Conservation (phyloP, 176 grass and related monocot species). For the Rhipidocladum racemiflorum region DNA sequence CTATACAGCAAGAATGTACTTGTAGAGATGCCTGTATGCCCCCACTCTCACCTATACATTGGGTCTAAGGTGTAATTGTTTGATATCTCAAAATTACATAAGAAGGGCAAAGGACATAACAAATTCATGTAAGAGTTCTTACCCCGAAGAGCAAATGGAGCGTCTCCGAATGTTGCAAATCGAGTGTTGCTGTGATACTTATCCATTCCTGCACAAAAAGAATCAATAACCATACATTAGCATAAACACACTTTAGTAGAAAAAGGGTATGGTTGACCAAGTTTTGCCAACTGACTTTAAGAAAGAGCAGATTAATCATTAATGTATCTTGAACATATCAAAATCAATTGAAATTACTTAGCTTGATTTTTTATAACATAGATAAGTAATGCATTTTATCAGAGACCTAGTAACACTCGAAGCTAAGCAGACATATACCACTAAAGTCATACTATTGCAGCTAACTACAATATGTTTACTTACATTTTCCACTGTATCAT, state of each 20-base stretch:
- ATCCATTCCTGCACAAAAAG: slow-evolving; percentile 38
- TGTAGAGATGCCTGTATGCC: not conserved
- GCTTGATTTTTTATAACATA: not conserved
- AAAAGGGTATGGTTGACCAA: not conserved
- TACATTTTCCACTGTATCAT: not conserved
- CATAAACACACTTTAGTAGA: not conserved
- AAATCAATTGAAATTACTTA: not conserved
- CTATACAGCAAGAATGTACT: not conserved
- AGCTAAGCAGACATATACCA: not conserved
- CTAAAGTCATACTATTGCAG: not conserved
- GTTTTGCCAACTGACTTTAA: not conserved
- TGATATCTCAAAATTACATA: not conserved
- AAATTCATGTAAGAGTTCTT: not conserved
- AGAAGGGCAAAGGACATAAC: not conserved
- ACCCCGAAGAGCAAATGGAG: slow-evolving; percentile 44
- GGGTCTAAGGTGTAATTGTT: not conserved
- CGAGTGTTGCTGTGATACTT: slow-evolving; percentile 18
- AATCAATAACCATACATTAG: not conserved
- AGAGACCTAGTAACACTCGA: not conserved
- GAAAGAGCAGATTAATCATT: too few species aligned
- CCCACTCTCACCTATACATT: not conserved
- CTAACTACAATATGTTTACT: not conserved
- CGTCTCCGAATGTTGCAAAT: not conserved
- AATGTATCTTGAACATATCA: not conserved
- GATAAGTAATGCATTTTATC: not conserved